phyloP scores from a whole-genome alignment of 257 asterid genomes.

The Misopates orontium region DNA sequence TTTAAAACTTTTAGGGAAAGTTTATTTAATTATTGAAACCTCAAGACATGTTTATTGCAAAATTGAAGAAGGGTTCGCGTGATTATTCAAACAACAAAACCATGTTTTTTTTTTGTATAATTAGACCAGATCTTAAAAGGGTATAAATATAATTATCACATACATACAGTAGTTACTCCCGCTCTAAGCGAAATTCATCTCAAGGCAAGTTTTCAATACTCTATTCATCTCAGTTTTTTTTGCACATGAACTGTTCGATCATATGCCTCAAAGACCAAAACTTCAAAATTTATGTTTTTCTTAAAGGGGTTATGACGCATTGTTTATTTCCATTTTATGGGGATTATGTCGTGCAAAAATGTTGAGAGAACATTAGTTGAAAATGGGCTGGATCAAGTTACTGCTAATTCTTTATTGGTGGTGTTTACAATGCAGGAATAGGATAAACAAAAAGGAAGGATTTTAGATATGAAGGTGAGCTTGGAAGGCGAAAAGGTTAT shows the following conservation, averaged over 20 bases:
- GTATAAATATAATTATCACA: too few relatives aligned
- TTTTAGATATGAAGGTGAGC: constrained; percentile 50
- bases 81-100: too few relatives aligned
- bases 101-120: too few relatives aligned
- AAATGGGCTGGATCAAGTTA: neutral
- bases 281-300: too few relatives aligned
- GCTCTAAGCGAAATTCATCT: too few relatives aligned
- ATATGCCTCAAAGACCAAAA: constrained; percentile 31
- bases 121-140: too few relatives aligned
- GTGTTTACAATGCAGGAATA: neutral
- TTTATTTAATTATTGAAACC: too few relatives aligned
- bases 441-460: neutral
- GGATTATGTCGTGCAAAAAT: neutral
- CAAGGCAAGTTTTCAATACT: too few relatives aligned
- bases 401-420: constrained; percentile 14
- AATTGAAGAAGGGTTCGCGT: too few relatives aligned
- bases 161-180: too few relatives aligned
- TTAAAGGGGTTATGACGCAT: neutral
- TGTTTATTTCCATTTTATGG: neutral
- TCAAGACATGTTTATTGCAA: too few relatives aligned
- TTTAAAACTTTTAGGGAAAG: too few relatives aligned
- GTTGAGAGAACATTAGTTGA: neutral
- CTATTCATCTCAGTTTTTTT: neutral
- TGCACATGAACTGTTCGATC: constrained; percentile 34
- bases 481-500: constrained; percentile 76